phyloP scores from a whole-genome alignment of 208 protist species.

The Crithidia bombi region DNA sequence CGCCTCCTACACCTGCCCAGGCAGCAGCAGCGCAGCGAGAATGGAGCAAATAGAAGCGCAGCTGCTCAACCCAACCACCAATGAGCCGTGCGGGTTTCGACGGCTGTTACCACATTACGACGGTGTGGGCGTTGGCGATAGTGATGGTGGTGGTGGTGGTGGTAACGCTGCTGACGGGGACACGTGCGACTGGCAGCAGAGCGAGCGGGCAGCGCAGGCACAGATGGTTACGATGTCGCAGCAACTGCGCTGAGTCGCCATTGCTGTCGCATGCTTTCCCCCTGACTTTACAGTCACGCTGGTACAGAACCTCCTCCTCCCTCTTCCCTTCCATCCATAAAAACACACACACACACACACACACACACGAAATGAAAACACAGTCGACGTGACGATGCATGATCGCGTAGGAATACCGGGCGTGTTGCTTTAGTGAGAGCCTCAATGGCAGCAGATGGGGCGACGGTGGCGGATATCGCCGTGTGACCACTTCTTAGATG shows the following conservation, averaged over 20 bases:
- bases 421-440: too few relatives aligned
- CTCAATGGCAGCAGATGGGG: too few relatives aligned
- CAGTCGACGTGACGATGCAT: too few relatives aligned
- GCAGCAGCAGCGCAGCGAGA: neutral
- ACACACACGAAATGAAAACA: too few relatives aligned
- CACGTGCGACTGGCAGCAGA: slow-evolving; percentile 26
- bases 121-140: neutral
- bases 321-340: neutral
- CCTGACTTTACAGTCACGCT: too few relatives aligned
- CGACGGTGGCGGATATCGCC: too few relatives aligned
- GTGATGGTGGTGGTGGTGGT: neutral
- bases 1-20: slow-evolving; percentile 14
- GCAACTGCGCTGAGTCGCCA: slow-evolving; percentile 14
- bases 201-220: slow-evolving; percentile 34
- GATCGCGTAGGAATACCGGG: too few relatives aligned
- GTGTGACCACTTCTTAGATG: too few relatives aligned
- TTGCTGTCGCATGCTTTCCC: neutral
- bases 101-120: slow-evolving; percentile 38
- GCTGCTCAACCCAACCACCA: slow-evolving; percentile 5
- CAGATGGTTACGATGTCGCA: slow-evolving; percentile 33
- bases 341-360: slow-evolving; percentile 3
- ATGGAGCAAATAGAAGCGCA: slow-evolving; percentile 8
- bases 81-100: slow-evolving; percentile 21
- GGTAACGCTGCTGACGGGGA: neutral
- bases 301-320: neutral